Evolutionary conservation across 2,329 filamentous ascomycete genomes (phyloP).

Genomic region (Cladosporium sp.): DNA sequence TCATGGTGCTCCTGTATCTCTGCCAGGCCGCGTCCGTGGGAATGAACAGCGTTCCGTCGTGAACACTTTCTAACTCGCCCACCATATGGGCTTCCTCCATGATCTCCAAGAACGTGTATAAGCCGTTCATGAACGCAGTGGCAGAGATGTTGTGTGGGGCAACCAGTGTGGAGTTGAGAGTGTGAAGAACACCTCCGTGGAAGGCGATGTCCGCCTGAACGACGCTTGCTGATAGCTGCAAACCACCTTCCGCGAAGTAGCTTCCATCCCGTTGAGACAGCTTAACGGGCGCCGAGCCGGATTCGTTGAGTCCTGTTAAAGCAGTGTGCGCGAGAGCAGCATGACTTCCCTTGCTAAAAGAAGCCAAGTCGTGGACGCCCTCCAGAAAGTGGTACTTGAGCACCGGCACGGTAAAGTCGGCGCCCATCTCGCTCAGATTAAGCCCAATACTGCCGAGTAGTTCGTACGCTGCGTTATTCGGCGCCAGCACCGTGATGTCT

Average conservation of each 20-base stretch:
- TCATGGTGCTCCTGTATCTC: slow-evolving; percentile 15
- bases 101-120: slow-evolving; percentile 21
- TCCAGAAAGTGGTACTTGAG: slow-evolving; percentile 25
- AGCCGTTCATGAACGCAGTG: slow-evolving; percentile 19
- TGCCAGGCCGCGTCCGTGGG: slow-evolving; percentile 22
- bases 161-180: slow-evolving; percentile 24
- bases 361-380: slow-evolving; percentile 15
- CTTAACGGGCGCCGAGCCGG: slow-evolving; percentile 23
- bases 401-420: slow-evolving; percentile 22
- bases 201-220: slow-evolving; percentile 21
- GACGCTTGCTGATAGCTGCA: slow-evolving; percentile 15
- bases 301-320: slow-evolving; percentile 21
- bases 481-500: slow-evolving; percentile 23
- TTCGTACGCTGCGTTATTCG: slow-evolving; percentile 20
- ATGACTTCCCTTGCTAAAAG: slow-evolving; percentile 8
- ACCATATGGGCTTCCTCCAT: slow-evolving; percentile 18
- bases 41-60: slow-evolving; percentile 25
- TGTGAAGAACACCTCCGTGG: slow-evolving; percentile 23
- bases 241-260: slow-evolving; percentile 22
- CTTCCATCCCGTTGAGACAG: slow-evolving; percentile 7
- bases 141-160: slow-evolving; percentile 26
- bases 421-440: slow-evolving; percentile 23
- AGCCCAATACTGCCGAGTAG: slow-evolving; percentile 21
- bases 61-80: slow-evolving; percentile 19
- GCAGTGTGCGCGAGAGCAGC: slow-evolving; percentile 20